These are phyloP conservation scores for Persicaria tinctoria DNA, from an alignment of 148 eudicot species.

Conservation along the genomic window DNA sequence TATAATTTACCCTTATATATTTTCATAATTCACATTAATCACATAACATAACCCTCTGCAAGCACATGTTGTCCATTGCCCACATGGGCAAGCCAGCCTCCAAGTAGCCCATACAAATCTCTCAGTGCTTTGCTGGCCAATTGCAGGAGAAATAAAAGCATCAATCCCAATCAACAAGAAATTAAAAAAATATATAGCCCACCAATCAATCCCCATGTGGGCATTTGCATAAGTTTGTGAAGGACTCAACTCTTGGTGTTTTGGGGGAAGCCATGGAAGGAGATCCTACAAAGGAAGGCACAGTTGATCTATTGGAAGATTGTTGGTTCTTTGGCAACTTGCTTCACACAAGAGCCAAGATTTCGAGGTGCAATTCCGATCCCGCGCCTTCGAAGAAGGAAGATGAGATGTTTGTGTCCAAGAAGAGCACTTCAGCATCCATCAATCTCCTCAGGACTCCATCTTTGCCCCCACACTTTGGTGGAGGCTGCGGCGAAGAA, in stretches of 20 bases:
- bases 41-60: conserved; percentile 19
- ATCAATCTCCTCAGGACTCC: conserved; percentile 24
- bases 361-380: conserved; percentile 49
- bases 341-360: conserved; percentile 25
- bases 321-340: conserved; percentile 61
- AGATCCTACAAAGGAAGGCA: conserved; percentile 19
- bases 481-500: conserved; percentile 6
- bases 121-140: conserved; percentile 16
- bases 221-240: neutral
- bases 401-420: conserved; percentile 9
- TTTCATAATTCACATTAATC: neutral
- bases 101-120: conserved; percentile 33
- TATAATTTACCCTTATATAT: too few species aligned
- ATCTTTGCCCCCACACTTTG: conserved; percentile 31
- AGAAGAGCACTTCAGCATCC: conserved; percentile 2
- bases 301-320: conserved; percentile 42
- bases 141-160: neutral
- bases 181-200: neutral
- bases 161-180: conserved; percentile 8
- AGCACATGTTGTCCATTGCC: conserved; percentile 20
- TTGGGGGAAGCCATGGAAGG: conserved; percentile 15
- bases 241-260: neutral
- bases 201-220: conserved; percentile 6
- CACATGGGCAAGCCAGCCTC: conserved; percentile 15
- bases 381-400: conserved; percentile 29